Base-by-base conservation (phyloP, 192 early-diverging fungal species). In the Podochytrium sp. region DNA sequence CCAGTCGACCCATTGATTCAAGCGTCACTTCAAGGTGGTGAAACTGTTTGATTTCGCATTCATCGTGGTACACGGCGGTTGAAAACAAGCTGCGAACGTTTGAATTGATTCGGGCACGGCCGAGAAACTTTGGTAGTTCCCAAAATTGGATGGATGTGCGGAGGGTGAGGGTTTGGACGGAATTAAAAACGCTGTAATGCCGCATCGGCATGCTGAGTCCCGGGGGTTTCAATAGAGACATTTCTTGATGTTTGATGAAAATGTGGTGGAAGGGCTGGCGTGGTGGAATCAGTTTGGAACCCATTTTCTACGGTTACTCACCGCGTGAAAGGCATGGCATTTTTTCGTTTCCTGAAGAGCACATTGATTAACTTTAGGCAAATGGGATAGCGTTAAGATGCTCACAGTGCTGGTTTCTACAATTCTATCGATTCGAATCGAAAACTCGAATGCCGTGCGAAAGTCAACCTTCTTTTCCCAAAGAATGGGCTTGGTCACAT, bases 401-500 rank as follows among this genome's bases (percentile, higher is more conserved):
- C 10, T 23, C 33, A 69, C 66, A 18, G 49, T 16, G 20, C 12
- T n/a, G 10, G 30, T 38, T 7, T 71, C 56, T 14, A 71, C 56
- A 20, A 71, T 71, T 30, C 69, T 10, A 27, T 51, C 32, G 38
- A 71, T 51, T 41, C 30, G 39, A 51, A 71, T 59, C 4, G 69
- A 71, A 41, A 27, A 59, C 30, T 57, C 55, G 43, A 71, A 71
- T 6, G 69, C 57, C 14, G 33, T 25, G 23, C 25, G 53, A n/a
- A 51, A 71, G 42, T 71, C 56, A 14, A 34, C 57, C 37, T 57
- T 71, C 32, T 56, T 69, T 35, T 69, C 66, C 25, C 66, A 30
- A 12, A 59, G 10, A 30, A 71, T 51, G 18, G 69, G 56, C 32
- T 71, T 57, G 23, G 69, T 71, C 29, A 71, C 56, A 43, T 71